Conservation (phyloP, 805 yeast species). For the Naumovozyma dairenensis region DNA sequence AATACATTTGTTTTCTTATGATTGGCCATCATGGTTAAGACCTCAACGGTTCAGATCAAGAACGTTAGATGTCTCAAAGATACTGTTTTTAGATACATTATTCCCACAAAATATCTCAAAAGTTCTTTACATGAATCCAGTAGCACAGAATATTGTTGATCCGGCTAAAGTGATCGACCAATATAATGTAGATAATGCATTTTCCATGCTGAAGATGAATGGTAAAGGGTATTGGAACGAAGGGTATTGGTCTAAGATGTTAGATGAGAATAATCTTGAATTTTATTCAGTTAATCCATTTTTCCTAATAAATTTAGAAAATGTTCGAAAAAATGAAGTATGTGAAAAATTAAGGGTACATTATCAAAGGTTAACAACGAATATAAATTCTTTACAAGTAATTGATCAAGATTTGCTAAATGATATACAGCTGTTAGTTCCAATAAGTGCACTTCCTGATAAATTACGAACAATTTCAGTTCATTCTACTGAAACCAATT, state of each 20-base stretch:
- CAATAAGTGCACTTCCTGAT: constrained; percentile 7
- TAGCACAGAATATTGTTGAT: constrained; percentile 56
- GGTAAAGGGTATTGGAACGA: constrained; percentile 79
- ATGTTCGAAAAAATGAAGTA: constrained; percentile 54
- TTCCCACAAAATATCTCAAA: constrained; percentile 71
- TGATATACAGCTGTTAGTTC: constrained; percentile 55
- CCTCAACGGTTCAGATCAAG: constrained; percentile 70
- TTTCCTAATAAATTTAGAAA: constrained; percentile 65
- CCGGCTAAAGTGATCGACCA: constrained; percentile 50
- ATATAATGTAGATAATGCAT: constrained; percentile 19
- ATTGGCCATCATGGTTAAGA: constrained; percentile 89
- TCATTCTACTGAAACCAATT: too few species aligned
- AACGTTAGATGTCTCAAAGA: constrained; percentile 81
- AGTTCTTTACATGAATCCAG: constrained; percentile 70
- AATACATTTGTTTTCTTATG: constrained; percentile 65
- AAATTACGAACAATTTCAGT: neutral
- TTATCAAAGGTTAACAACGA: constrained; percentile 72
- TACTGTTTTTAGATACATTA: constrained; percentile 74
- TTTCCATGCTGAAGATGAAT: constrained; percentile 71
- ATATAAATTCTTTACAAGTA: constrained; percentile 68
- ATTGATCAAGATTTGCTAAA: constrained; percentile 93
- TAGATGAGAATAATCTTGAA: constrained; percentile 40
- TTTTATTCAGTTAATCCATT: constrained; percentile 80
- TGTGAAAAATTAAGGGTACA: constrained; percentile 79
- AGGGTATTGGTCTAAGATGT: constrained; percentile 74